Base-by-base conservation (phyloP, 306 rosid species). In the Ochetophila trinervis region DNA sequence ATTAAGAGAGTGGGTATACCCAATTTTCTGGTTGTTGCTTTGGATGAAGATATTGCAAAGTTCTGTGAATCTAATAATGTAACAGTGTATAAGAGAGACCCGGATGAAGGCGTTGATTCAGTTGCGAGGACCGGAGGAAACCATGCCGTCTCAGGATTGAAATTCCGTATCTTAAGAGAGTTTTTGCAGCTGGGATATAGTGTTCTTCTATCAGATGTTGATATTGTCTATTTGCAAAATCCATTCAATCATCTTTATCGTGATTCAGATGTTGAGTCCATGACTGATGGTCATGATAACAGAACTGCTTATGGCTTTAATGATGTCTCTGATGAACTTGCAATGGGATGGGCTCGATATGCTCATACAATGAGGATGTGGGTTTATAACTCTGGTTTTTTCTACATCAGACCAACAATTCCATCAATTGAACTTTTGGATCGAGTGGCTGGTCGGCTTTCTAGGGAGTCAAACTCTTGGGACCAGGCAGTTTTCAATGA, bases 401-500 rank as follows among this genome's bases (percentile, higher is more conserved):
- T 91, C 86, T 91, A 77, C 51, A 87, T 91, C 56, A 75, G 98
- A 79, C 95, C 98, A 1, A 89, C 98, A 48, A 74, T 87, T 78
- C 92, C 98, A 64, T 79, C 98, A 5, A 87, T 91, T 8, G 96
- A 89, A 74, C 93, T 93, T 48, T 65, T 87, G 80, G 98, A 93
- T 76, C 93, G 98, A 2, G 95, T 93, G 63, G 96, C 95, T 5
- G 56, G 75, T 30, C 77, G 98, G 42, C 95, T 93, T 48, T 84
- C 97, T 1, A 66, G 49, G 60, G 89, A 89, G 77, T 44, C 60
- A 16, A 63, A 57, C 2, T 77, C 89, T n/a, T 89, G 98, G 97
- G 96, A 91, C 74, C 98, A 93, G 74, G 96, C 95, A 3, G 96
- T 89, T 75, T 93, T 89, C 86, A 93, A 93, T 2, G 98, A 89